phyloP scores from a whole-genome alignment of 179 eudicot species.

The Silene noctiflora region DNA sequence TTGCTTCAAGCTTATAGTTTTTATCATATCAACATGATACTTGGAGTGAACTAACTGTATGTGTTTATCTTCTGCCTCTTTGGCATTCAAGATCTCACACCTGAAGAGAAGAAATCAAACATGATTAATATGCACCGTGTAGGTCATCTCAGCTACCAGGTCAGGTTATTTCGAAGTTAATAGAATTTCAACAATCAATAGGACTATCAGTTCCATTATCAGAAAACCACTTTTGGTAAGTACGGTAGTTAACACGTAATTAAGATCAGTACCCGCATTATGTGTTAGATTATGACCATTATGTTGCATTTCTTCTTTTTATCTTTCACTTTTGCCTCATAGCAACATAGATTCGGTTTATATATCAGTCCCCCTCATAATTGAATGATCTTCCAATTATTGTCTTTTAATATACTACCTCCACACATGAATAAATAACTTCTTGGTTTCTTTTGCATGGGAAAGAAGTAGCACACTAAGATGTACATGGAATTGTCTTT shows the following conservation, averaged over 20 bases:
- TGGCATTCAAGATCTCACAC: slow-evolving; percentile 64
- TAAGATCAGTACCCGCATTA: background rate
- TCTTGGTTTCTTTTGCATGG: too few relatives aligned
- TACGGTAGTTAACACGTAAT: background rate
- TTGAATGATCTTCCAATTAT: too few relatives aligned
- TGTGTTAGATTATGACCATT: slow-evolving; percentile 2
- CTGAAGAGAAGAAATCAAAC: slow-evolving; percentile 34
- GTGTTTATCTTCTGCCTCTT: slow-evolving; percentile 71
- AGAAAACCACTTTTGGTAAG: background rate
- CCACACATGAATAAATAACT: too few relatives aligned
- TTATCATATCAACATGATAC: slow-evolving; percentile 61
- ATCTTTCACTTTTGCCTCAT: too few relatives aligned
- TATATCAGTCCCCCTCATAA: too few relatives aligned
- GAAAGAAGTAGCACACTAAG: too few relatives aligned
- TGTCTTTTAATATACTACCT: too few relatives aligned
- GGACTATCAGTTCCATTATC: background rate
- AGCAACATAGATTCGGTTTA: too few relatives aligned
- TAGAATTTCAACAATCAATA: background rate
- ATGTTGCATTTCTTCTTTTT: background rate
- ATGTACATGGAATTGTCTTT: too few relatives aligned
- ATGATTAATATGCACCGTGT: background rate
- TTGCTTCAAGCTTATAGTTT: slow-evolving; percentile 65
- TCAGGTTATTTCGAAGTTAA: background rate
- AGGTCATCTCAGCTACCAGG: background rate
- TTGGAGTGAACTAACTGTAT: slow-evolving; percentile 71